Evolutionary conservation across 2,329 filamentous ascomycete genomes (phyloP).

Genomic region (Paracoccidioides lutzii): DNA sequence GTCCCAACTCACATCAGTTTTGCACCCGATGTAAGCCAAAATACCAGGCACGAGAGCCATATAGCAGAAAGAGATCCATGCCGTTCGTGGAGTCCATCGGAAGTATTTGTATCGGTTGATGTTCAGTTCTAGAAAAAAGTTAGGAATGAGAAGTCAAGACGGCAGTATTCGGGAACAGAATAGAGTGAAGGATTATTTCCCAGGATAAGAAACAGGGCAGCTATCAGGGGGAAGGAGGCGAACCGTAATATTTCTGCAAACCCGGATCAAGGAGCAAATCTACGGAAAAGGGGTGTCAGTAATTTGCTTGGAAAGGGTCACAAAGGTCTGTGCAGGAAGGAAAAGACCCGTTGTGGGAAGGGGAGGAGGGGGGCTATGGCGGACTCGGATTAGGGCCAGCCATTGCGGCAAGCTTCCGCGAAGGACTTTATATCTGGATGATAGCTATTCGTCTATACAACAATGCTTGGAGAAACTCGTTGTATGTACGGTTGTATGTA

Average conservation of each 20-base stretch:
- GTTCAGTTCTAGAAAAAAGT: background rate
- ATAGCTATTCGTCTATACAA: too few species aligned
- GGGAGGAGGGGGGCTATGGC: constrained; percentile 4
- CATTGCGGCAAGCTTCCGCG: constrained; percentile 28
- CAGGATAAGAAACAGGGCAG: background rate
- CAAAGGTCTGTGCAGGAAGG: too few species aligned
- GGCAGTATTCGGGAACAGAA: too few species aligned
- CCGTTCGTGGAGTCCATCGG: constrained; percentile 78
- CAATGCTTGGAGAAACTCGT: too few species aligned
- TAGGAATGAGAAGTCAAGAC: too few species aligned
- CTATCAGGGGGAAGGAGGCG: constrained; percentile 9
- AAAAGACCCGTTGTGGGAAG: background rate
- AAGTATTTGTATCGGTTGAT: constrained; percentile 81
- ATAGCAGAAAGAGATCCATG: constrained; percentile 67
- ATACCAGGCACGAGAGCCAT: constrained; percentile 57
- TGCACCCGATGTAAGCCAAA: constrained; percentile 59
- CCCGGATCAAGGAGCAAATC: constrained; percentile 33
- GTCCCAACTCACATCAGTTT: constrained; percentile 62
- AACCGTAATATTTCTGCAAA: constrained; percentile 40
- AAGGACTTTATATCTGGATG: background rate
- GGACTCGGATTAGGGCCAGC: constrained; percentile 39
- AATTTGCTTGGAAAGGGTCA: background rate
- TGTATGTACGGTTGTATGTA: too few species aligned
- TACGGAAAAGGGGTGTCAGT: constrained; percentile 35
- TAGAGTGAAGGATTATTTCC: background rate